These are phyloP conservation scores for Isoetes engelmannii DNA, from an alignment of 83 land plant species.

Conservation along the genomic window DNA sequence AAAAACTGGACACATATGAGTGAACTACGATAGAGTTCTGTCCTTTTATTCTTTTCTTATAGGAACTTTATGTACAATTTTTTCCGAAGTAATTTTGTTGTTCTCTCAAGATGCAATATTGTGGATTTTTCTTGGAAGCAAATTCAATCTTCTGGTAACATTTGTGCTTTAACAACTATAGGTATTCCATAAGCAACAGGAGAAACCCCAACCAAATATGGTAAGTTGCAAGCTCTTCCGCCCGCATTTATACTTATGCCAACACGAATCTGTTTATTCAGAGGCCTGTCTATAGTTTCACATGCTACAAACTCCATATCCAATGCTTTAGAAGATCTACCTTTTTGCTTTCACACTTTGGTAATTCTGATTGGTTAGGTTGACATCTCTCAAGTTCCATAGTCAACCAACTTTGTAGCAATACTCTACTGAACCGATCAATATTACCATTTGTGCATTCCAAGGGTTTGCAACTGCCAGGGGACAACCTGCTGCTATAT, in stretches of 20 bases:
- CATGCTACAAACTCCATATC: neutral
- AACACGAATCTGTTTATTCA: constrained; percentile 21
- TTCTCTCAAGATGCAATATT: too few relatives aligned
- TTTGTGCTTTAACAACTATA: constrained; percentile 41
- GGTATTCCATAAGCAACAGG: constrained; percentile 94
- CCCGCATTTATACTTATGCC: constrained; percentile 59
- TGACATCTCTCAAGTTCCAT: constrained; percentile 7
- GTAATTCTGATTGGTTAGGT: constrained; percentile 4
- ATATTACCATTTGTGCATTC: constrained; percentile 94
- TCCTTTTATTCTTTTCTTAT: too few relatives aligned
- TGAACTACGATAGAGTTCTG: too few relatives aligned
- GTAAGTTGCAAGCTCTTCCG: constrained; percentile 60
- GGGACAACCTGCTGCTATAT: constrained; percentile 81
- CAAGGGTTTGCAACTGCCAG: constrained; percentile 76
- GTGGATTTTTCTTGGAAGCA: too few relatives aligned
- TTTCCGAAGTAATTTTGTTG: too few relatives aligned
- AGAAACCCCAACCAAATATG: constrained; percentile 71
- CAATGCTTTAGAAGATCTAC: neutral
- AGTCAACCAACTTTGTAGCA: constrained; percentile 66
- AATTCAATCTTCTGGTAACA: neutral
- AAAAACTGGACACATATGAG: too few relatives aligned
- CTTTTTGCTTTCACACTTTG: constrained; percentile 10
- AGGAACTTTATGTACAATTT: too few relatives aligned
- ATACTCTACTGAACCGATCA: constrained; percentile 66
- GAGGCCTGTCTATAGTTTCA: neutral